Percentiles rank a stretch among this genome's conserved stretches.
Evolutionary conservation across 1,284 basidiomycete species (phyloP).

Genomic region (Fistulinella cinereoalba): DNA sequence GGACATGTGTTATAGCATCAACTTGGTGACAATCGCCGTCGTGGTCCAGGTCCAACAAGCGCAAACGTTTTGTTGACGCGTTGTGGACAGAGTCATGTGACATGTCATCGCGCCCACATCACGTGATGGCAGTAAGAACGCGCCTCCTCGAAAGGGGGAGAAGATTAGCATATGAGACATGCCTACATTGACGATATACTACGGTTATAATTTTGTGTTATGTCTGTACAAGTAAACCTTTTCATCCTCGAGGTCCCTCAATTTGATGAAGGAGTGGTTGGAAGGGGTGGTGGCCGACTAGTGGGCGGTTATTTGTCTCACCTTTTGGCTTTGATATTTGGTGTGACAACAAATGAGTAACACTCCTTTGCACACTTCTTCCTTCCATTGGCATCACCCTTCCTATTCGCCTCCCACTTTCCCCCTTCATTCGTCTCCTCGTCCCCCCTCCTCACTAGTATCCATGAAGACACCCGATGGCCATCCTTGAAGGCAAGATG

Average conservation of each 20-base stretch:
- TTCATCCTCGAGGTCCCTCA: neutral
- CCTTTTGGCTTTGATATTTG: conserved; percentile 19
- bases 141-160: conserved; percentile 1
- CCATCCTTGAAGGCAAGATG: neutral
- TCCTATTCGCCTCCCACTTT: neutral
- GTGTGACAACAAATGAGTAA: conserved; percentile 16
- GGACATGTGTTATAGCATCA: conserved; percentile 41
- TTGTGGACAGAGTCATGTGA: conserved; percentile 20
- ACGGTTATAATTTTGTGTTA: neutral
- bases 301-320: conserved; percentile 13
- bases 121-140: conserved; percentile 16
- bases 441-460: neutral
- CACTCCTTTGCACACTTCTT: neutral
- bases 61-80: conserved; percentile 15
- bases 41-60: no score
- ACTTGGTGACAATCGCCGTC: conserved; percentile 1
- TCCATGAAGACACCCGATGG: no score
- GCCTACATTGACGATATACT: neutral
- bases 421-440: neutral
- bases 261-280: no score
- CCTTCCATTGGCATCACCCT: neutral
- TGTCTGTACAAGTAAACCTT: neutral
- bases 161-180: conserved; percentile 22
- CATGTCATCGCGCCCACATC: conserved; percentile 4
- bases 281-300: no score